Evolutionary conservation across 208 protist genomes (phyloP), one percentile per base, ranked within the genome.

Genomic region (Acanthamoeba comandoni): DNA sequence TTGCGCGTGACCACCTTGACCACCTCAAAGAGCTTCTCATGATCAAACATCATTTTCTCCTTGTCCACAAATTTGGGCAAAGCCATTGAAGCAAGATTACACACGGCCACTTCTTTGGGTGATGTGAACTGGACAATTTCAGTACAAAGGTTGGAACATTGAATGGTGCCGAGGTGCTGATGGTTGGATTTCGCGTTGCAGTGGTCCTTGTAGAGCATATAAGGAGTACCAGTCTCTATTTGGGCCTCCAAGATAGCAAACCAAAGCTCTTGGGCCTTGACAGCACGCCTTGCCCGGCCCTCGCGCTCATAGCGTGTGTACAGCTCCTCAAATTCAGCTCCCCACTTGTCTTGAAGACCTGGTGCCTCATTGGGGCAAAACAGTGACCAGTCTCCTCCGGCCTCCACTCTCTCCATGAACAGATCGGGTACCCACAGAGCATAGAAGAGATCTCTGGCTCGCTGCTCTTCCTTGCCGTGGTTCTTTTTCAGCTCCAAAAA

Each of bases 121-220:
- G 97, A 96, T 8, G 98, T 99, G 95, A 99, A 99, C 97, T 99
- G 97, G 35, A 99, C 92, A 94, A 99, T 99, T 93, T 99, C 99
- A 0, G 98, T 99, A 94, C 99, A 99, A 52, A 99, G 95, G 94
- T 99, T 99, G 52, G 96, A 98, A 93, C 97, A 98, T 93, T 98
- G 97, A 94, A 99, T 99, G 9, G 98, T 99, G 86, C 99, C 99
- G 13, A 99, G 96, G 95, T 99, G 98, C 95, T 99, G 95, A 95
- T 99, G 99, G 96, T 99, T 99, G 11, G 96, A 98, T 95, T 99
- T 99, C 26, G 67, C 13, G 96, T 99, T 99, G 93, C 97, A 99
- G n/a, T 98, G 95, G 92, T 99, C 99, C 95, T 99, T 99, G 96
- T 99, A 99, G 0, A 99, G 94, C 92, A 99, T 98, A 95, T 98